phyloP scores from a whole-genome alignment of 2,329 filamentous ascomycete genomes.

The Botrytis fragariae region DNA sequence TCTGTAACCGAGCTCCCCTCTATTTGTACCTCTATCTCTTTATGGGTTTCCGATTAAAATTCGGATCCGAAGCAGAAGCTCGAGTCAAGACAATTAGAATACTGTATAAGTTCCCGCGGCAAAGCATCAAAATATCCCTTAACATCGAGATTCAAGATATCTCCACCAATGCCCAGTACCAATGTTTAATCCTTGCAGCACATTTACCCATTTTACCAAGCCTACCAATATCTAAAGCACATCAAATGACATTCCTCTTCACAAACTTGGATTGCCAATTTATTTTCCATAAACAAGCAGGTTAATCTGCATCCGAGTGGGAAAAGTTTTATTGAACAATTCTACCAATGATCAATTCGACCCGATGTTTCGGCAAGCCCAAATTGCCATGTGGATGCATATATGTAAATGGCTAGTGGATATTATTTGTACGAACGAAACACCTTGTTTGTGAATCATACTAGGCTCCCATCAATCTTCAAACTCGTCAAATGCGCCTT shows the following conservation, averaged over 20 bases:
- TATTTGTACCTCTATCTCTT: not conserved
- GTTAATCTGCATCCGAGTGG: not conserved
- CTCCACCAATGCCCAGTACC: not conserved
- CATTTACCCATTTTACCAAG: constrained; percentile 1
- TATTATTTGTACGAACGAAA: not conserved
- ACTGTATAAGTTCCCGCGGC: not conserved
- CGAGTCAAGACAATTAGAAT: not conserved
- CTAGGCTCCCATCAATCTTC: constrained; percentile 6
- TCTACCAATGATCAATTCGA: not conserved
- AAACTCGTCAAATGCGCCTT: constrained; percentile 2
- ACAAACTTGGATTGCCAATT: not conserved
- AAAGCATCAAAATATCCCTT: not conserved
- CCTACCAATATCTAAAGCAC: not conserved
- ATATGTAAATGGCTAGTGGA: not conserved
- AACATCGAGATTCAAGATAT: not conserved
- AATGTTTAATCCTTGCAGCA: not conserved
- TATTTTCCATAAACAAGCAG: not conserved
- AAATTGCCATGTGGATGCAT: constrained; percentile 2
- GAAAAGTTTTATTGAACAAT: not conserved
- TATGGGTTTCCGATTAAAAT: not conserved
- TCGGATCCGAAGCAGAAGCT: not conserved
- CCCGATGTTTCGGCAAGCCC: not conserved
- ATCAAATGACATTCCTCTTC: not conserved
- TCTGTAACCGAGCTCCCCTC: constrained; percentile 4
- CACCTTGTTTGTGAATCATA: not conserved